Conservation (phyloP, 2,329 filamentous ascomycete species). For the Fusarium concolor region DNA sequence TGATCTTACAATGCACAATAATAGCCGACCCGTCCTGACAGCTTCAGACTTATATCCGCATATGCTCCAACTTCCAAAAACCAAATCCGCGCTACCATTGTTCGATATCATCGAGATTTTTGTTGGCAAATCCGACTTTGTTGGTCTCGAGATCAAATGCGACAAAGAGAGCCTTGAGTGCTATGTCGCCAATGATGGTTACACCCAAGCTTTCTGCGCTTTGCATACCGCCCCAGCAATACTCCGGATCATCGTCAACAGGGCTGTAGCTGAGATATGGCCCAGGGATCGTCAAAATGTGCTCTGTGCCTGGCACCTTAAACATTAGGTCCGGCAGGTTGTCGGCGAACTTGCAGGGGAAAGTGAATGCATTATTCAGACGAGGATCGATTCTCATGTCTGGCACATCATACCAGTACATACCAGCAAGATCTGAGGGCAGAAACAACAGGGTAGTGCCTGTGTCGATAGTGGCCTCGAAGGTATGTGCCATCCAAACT, state of each 20-base stretch:
- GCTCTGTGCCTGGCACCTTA: slow-evolving; percentile 61
- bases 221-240: slow-evolving; percentile 84
- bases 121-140: slow-evolving; percentile 58
- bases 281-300: slow-evolving; percentile 66
- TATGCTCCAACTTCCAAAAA: neutral
- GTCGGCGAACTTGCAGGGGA: slow-evolving; percentile 65
- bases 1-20: slow-evolving; percentile 16
- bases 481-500: slow-evolving; percentile 60
- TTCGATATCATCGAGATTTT: slow-evolving; percentile 50
- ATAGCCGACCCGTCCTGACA: slow-evolving; percentile 9
- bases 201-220: slow-evolving; percentile 58
- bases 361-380: slow-evolving; percentile 62
- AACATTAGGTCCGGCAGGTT: slow-evolving; percentile 69
- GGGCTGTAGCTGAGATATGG: slow-evolving; percentile 66
- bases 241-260: slow-evolving; percentile 59
- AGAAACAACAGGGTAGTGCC: slow-evolving; percentile 75
- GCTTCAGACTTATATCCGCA: slow-evolving; percentile 12
- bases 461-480: slow-evolving; percentile 73
- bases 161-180: slow-evolving; percentile 81
- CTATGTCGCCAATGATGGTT: slow-evolving; percentile 81
- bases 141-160: slow-evolving; percentile 70
- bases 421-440: slow-evolving; percentile 64
- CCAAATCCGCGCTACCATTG: slow-evolving; percentile 7
- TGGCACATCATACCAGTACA: slow-evolving; percentile 69
- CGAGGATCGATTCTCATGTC: slow-evolving; percentile 61